Conservation (phyloP, 176 grass and related monocot genomes). For the Poa annua region DNA sequence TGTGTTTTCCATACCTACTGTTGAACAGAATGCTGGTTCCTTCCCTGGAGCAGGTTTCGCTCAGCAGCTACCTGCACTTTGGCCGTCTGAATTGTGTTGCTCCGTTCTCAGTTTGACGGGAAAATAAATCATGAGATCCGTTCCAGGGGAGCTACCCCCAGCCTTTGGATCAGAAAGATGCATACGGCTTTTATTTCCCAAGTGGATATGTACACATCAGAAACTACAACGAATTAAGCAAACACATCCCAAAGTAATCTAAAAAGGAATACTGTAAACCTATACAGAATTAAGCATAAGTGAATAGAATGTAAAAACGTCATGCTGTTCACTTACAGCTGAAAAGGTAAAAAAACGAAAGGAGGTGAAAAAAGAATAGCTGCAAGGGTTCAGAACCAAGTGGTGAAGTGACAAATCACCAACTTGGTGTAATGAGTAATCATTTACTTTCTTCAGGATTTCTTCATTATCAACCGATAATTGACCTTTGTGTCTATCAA, state of each 20-base stretch:
- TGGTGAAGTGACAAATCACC: not conserved
- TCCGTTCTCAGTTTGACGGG: too few relatives aligned
- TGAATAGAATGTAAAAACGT: not conserved
- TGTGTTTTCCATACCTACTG: too few relatives aligned
- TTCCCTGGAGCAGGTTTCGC: too few relatives aligned
- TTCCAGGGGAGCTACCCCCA: too few relatives aligned
- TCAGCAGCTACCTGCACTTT: too few relatives aligned
- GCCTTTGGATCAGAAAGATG: too few relatives aligned
- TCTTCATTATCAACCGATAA: not conserved
- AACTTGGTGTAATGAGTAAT: not conserved
- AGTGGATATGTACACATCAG: not conserved
- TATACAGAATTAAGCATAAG: not conserved
- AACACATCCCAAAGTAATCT: not conserved
- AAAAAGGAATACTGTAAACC: not conserved
- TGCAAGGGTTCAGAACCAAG: not conserved
- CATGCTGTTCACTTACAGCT: too few relatives aligned
- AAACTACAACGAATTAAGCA: not conserved
- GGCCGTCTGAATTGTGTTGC: too few relatives aligned
- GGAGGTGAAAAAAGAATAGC: not conserved
- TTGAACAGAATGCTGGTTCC: too few relatives aligned
- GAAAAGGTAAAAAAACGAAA: too few relatives aligned
- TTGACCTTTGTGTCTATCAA: not conserved
- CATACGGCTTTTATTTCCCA: too few relatives aligned
- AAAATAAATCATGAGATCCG: too few relatives aligned
- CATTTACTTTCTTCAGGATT: constrained; percentile 3